Evolutionary conservation across 2,329 filamentous ascomycete species (phyloP).

Genomic region (Cercospora sp.): DNA sequence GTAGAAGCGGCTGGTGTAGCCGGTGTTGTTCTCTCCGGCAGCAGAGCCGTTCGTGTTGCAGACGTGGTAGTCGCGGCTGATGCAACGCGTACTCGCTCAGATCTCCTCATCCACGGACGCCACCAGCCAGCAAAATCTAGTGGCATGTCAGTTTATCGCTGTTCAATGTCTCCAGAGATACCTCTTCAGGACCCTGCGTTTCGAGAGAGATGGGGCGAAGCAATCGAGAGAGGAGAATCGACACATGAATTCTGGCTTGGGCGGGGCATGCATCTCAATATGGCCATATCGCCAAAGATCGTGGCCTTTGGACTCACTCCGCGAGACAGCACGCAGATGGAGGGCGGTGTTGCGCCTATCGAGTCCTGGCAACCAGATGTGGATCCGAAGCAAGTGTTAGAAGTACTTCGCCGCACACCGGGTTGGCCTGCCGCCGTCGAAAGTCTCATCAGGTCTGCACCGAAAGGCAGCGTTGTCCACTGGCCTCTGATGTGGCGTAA

Average conservation of each 20-base stretch:
- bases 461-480: conserved; percentile 51
- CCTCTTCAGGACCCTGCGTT: conserved; percentile 28
- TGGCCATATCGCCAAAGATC: conserved; percentile 49
- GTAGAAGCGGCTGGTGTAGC: conserved; percentile 37
- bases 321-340: conserved; percentile 25
- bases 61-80: conserved; percentile 42
- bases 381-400: conserved; percentile 47
- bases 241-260: conserved; percentile 32
- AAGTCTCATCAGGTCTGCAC: conserved; percentile 46
- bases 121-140: conserved; percentile 11
- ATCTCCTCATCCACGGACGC: conserved; percentile 47
- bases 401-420: conserved; percentile 46
- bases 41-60: conserved; percentile 42
- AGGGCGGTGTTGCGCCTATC: conserved; percentile 36
- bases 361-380: conserved; percentile 49
- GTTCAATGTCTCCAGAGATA: conserved; percentile 21
- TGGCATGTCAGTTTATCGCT: neutral
- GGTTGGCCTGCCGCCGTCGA: conserved; percentile 50
- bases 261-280: conserved; percentile 41
- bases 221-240: conserved; percentile 3
- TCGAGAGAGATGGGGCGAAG: conserved; percentile 26
- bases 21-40: conserved; percentile 42
- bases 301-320: conserved; percentile 51
- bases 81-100: conserved; percentile 42
- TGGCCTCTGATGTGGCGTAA: conserved; percentile 51